Conservation (phyloP, 768 basidiomycete species). For the Pleurotus tuber-regium region DNA sequence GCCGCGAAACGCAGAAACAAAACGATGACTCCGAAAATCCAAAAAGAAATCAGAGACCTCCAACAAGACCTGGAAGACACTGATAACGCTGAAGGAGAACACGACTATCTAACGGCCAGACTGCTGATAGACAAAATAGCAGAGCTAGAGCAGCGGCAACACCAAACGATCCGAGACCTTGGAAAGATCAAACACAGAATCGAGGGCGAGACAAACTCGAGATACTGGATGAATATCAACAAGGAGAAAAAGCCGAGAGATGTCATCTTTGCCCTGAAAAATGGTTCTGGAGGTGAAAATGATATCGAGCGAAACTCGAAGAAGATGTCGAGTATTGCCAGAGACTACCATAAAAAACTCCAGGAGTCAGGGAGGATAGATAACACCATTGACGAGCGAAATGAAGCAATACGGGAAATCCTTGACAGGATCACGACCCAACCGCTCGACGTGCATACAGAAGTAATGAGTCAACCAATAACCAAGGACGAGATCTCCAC, state of each 20-base stretch:
- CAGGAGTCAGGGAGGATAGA: background rate
- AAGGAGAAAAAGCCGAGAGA: constrained; percentile 2
- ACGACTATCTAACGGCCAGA: background rate
- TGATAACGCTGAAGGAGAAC: background rate
- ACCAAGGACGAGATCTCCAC: constrained; percentile 15
- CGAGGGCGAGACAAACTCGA: background rate
- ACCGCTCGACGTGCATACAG: background rate
- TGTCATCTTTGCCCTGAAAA: constrained; percentile 1
- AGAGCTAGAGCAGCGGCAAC: constrained; percentile 7
- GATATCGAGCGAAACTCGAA: background rate
- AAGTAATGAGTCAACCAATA: constrained; percentile 1
- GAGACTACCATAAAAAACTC: constrained; percentile 3
- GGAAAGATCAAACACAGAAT: constrained; percentile 5
- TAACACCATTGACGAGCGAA: background rate
- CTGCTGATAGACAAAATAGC: constrained; percentile 5
- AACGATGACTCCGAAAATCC: constrained; percentile 10
- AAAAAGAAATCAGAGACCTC: background rate
- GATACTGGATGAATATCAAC: constrained; percentile 3
- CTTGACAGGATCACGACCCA: too few relatives aligned
- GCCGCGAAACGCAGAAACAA: background rate
- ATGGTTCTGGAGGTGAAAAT: too few relatives aligned
- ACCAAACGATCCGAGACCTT: constrained; percentile 6
- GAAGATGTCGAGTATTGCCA: constrained; percentile 6
- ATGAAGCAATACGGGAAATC: background rate
- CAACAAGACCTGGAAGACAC: background rate